Evolutionary conservation across 345 rosid genomes (phyloP).

Genomic region (Syzygium grande): DNA sequence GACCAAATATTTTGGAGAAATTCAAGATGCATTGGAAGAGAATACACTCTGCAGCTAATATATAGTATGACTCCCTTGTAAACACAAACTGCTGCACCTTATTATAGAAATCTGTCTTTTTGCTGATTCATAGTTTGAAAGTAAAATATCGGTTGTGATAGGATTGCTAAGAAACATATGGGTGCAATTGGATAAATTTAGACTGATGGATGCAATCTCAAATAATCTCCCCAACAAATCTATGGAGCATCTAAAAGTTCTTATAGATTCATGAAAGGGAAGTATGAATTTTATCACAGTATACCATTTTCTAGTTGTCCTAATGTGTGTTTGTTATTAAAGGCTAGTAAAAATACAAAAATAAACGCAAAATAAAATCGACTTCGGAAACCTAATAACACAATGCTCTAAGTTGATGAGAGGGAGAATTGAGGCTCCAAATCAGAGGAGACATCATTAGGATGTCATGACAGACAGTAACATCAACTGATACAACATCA

Average conservation of each 20-base stretch:
- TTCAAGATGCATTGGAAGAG: neutral
- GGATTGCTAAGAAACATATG: neutral
- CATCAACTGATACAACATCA: neutral
- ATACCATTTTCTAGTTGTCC: neutral
- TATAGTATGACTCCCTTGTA: neutral
- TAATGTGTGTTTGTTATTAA: neutral
- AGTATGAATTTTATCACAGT: neutral
- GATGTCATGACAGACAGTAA: neutral
- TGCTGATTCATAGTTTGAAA: neutral
- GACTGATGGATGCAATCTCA: neutral
- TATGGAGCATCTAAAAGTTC: neutral
- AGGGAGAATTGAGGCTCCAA: neutral
- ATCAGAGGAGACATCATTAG: neutral
- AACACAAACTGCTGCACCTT: neutral
- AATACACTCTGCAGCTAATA: neutral
- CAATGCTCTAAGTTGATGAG: neutral
- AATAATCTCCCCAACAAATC: neutral
- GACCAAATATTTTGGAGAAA: neutral
- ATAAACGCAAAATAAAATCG: neutral
- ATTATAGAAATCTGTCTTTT: neutral
- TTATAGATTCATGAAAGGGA: neutral
- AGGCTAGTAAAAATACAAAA: neutral
- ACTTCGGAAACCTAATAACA: neutral
- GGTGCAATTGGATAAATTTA: neutral
- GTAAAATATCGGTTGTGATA: neutral